Conservation (phyloP, 2,329 filamentous ascomycete genomes). For the Penicillium sp. region DNA sequence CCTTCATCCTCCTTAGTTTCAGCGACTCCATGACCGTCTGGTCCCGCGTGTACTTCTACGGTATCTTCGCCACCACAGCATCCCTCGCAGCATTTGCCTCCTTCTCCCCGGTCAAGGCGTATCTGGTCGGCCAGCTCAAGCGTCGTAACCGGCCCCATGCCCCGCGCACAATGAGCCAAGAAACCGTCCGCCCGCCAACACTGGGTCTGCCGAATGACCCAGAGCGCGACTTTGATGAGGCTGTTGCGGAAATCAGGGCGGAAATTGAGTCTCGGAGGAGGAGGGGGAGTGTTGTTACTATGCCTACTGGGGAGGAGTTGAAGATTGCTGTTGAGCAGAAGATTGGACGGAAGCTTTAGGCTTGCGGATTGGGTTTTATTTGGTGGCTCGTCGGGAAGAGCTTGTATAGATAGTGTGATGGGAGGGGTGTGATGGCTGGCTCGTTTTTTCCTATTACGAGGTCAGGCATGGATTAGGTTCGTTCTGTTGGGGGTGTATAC, state of each 20-base stretch:
- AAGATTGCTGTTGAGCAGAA: constrained; percentile 59
- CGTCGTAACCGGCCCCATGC: constrained; percentile 54
- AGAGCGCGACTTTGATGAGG: constrained; percentile 76
- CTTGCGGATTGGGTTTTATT: not conserved
- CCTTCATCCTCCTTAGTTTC: constrained; percentile 83
- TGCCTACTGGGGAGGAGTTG: constrained; percentile 58
- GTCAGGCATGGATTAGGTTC: not conserved
- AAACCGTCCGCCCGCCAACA: constrained; percentile 68
- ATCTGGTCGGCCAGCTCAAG: constrained; percentile 65
- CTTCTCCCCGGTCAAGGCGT: constrained; percentile 74
- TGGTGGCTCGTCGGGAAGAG: not conserved
- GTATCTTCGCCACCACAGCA: constrained; percentile 68
- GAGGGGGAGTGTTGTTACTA: constrained; percentile 51
- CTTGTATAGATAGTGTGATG: constrained; percentile 9
- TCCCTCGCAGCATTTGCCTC: constrained; percentile 79
- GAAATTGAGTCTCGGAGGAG: constrained; percentile 70
- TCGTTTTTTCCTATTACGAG: no score
- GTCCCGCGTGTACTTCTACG: constrained; percentile 89
- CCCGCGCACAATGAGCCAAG: constrained; percentile 60
- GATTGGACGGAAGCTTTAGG: constrained; percentile 54
- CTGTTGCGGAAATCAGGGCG: constrained; percentile 72
- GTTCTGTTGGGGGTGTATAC: not conserved
- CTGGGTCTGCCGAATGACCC: constrained; percentile 81
- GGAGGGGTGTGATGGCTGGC: not conserved
- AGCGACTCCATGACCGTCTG: constrained; percentile 75